Conservation (phyloP, 129 eudicot genomes). For the sunflower (Helianthus annuus) region HanXRQr2.0-SUNRISE NC_035436.2:98039071-98039570, state of each 20-base stretch:
- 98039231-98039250: not conserved
- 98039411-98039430: not conserved
- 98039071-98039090: no score
- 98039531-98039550: no score
- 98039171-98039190: no score
- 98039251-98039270: not conserved
- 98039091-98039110: no score
- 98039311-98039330: not conserved
- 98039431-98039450: not conserved
- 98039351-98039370: not conserved
- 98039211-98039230: no score
- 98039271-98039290: not conserved
- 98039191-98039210: no score
- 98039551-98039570: no score
- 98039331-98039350: not conserved
- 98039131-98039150: no score
- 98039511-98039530: not conserved
- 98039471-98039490: not conserved
- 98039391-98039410: not conserved
- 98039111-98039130: no score
- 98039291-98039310: not conserved
- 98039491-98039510: not conserved
- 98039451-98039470: not conserved
- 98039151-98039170: no score
- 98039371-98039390: not conserved